Evolutionary conservation across 768 basidiomycete species (phyloP).

Genomic region (Mycena pura): DNA sequence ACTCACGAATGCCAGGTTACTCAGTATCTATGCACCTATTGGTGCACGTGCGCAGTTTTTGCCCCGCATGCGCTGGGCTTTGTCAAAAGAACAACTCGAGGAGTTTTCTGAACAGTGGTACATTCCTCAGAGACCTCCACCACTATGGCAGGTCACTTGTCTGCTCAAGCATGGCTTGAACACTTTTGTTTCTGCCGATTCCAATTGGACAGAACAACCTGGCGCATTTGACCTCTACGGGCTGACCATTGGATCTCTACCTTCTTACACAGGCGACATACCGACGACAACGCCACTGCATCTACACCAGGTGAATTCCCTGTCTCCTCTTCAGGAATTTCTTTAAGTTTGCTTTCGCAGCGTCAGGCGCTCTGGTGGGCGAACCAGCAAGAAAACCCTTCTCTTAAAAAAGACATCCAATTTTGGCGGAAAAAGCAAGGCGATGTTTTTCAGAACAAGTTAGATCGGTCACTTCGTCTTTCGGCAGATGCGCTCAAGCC

Average conservation of each 20-base stretch:
- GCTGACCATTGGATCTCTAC: neutral
- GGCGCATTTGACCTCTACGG: too few species aligned
- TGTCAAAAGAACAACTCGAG: neutral
- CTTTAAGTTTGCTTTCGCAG: neutral
- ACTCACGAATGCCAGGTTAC: neutral
- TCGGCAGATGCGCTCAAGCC: neutral
- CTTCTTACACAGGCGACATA: neutral
- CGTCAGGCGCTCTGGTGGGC: neutral
- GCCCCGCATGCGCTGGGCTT: neutral
- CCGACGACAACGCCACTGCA: neutral
- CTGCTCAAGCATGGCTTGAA: neutral
- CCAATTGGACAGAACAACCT: neutral
- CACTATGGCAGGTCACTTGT: neutral
- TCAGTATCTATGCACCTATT: neutral
- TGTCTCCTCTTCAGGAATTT: neutral
- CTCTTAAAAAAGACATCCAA: neutral
- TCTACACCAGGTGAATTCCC: neutral
- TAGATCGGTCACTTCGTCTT: too few species aligned
- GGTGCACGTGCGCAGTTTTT: neutral
- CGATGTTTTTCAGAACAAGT: too few species aligned
- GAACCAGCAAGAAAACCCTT: neutral
- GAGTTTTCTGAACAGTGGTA: neutral
- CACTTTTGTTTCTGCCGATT: neutral
- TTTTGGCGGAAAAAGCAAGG: too few species aligned
- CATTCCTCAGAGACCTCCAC: neutral